A percentile compares a stretch with the other conserved stretches of the same genome.
phyloP scores from a whole-genome alignment of 1,284 basidiomycete genomes.

The Puccinia novopanici region DNA sequence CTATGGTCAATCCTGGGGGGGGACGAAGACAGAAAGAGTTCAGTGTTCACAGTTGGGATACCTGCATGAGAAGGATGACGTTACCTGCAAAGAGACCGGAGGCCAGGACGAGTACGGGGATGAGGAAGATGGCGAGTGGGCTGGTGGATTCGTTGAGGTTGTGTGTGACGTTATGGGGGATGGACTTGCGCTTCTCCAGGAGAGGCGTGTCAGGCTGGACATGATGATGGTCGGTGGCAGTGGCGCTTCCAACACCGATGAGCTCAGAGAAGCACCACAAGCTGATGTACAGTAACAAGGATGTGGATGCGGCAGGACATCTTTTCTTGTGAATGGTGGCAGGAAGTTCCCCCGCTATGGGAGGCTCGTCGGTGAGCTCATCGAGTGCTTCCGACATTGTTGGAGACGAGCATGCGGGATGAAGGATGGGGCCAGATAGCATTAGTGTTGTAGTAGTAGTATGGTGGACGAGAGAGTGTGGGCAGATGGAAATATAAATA shows the following conservation, averaged over 20 bases:
- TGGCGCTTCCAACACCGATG: not conserved
- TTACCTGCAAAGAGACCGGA: constrained; percentile 21
- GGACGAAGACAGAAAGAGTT: constrained; percentile 14
- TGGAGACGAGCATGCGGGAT: not conserved
- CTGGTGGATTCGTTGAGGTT: constrained; percentile 4
- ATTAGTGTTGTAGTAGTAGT: too few relatives aligned
- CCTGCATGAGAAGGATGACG: not conserved
- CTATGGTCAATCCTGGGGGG: constrained; percentile 68
- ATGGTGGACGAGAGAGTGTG: too few relatives aligned
- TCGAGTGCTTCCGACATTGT: constrained; percentile 12
- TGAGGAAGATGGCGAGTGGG: not conserved
- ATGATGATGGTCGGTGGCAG: not conserved
- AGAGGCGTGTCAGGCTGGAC: not conserved
- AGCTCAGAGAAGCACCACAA: constrained; percentile 1
- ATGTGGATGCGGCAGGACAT: not conserved
- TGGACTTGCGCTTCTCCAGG: constrained; percentile 14
- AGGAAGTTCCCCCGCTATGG: not conserved
- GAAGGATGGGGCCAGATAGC: not conserved
- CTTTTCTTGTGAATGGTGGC: not conserved
- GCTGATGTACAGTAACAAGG: not conserved
- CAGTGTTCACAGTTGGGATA: not conserved
- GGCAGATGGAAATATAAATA: not conserved
- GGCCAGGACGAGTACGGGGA: constrained; percentile 14
- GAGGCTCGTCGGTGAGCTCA: constrained; percentile 11
- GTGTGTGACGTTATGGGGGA: constrained; percentile 5